Evolutionary conservation across 805 yeast genomes (phyloP), one percentile per base, ranked within the genome.

Genomic region (Soucietia sequanensis): DNA sequence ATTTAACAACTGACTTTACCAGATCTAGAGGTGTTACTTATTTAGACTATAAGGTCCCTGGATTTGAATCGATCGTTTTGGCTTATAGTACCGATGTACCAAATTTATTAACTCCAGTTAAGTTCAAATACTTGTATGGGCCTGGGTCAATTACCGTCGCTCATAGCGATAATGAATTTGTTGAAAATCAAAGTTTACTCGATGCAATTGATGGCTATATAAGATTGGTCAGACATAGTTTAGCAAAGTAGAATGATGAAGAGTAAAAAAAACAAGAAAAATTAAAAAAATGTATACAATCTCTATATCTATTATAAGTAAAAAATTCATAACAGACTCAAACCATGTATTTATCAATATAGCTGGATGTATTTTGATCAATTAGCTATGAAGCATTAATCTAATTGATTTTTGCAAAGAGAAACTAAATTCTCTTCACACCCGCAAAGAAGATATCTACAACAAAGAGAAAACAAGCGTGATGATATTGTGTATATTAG

Each of bases 111-210:
- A 41, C 47, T 4, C 44, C 45, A 6, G 39, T 60, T 26, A 34
- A 47, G 17, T 42, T 61, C 37, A 62, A 76, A 46, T 80, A 76
- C 46, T 56, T 81, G 6, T 81, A 78, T 45, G 88, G 87, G 0
- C 85, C 87, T 3, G 88, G 88, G 2, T 58, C 79, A 2, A 79
- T 80, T 31, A 64, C 60, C 22, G 78, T 75, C 24, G 85, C 85
- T 0, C 85, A 80, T 46, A 69, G 77, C 6, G 79, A 69, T 37
- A 53, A 75, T 35, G 86, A 80, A 56, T 71, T 56, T 38, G 73
- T 80, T 12, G 64, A 68, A 3, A 58, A 71, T 25, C 48, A 48
- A 4, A 80, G 77, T 44, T 57, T 81, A 36, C 37, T 58, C 7
- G 56, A 60, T 14, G 77, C 82, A 6, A 75, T 81, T 13, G 70